Conservation (phyloP, 2,329 filamentous ascomycete genomes). For the Sclerotinia nivalis region DNA sequence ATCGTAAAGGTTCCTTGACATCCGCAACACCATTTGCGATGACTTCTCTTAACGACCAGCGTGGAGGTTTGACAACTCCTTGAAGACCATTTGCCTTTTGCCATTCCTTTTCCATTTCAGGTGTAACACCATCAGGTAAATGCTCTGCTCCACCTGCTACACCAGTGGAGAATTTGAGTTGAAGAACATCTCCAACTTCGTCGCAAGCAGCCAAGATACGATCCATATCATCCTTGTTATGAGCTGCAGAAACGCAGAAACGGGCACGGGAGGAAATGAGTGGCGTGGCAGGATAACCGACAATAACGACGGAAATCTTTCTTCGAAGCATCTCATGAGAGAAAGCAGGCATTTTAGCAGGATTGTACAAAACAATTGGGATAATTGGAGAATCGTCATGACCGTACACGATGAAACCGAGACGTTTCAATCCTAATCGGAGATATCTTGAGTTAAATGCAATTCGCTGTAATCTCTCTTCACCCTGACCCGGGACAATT, state of each 20-base stretch:
- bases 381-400: constrained; percentile 98
- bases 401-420: constrained; percentile 95
- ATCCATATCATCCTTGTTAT: constrained; percentile 98
- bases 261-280: constrained; percentile 91
- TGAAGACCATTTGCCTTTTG: constrained; percentile 56
- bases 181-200: constrained; percentile 85
- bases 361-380: constrained; percentile 91
- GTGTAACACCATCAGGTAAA: constrained; percentile 68
- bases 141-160: constrained; percentile 84
- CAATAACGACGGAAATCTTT: constrained; percentile 96
- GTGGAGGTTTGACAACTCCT: constrained; percentile 55
- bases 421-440: constrained; percentile 92
- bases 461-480: constrained; percentile 91
- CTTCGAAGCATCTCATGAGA: constrained; percentile 98
- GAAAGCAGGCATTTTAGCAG: constrained; percentile 98
- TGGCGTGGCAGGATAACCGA: constrained; percentile 94
- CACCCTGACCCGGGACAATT: constrained; percentile 83
- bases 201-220: constrained; percentile 86
- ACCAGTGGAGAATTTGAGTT: constrained; percentile 96
- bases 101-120: constrained; percentile 72
- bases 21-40: constrained; percentile 69
- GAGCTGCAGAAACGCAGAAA: constrained; percentile 92
- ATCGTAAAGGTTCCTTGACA: constrained; percentile 63
- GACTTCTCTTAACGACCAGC: constrained; percentile 72
- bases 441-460: constrained; percentile 99